A percentile compares a stretch with the other conserved stretches of the same genome.
Evolutionary conservation across 352 stramenopile genomes (phyloP).

Genomic region (Phytophthora chlamydospora): DNA sequence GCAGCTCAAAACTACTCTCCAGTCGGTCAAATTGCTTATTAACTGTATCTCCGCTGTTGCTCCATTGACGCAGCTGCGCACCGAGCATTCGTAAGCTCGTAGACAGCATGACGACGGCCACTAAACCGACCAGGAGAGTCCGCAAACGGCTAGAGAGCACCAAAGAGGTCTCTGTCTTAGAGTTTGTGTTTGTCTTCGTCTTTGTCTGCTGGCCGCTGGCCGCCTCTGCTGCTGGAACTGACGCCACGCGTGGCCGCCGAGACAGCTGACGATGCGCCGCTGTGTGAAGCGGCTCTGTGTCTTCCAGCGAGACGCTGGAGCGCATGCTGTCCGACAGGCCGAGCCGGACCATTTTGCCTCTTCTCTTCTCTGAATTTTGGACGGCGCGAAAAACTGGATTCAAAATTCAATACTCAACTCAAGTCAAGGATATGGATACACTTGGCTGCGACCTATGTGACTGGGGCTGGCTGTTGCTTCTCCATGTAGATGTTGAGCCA

Average conservation of each 20-base stretch:
- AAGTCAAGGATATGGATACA: slow-evolving; percentile 5
- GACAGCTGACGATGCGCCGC: slow-evolving; percentile 10
- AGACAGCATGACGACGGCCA: slow-evolving; percentile 23
- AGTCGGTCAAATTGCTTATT: slow-evolving; percentile 34
- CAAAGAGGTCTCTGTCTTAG: not conserved
- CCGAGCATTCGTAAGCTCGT: slow-evolving; percentile 4
- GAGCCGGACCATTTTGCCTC: slow-evolving; percentile 33
- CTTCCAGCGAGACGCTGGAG: slow-evolving; percentile 30
- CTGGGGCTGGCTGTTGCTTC: slow-evolving; percentile 19
- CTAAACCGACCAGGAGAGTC: slow-evolving; percentile 10
- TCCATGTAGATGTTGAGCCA: slow-evolving; percentile 72
- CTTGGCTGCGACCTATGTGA: not conserved
- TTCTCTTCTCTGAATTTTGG: slow-evolving; percentile 5
- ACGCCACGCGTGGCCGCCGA: not conserved
- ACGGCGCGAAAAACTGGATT: slow-evolving; percentile 34
- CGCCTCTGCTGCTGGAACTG: slow-evolving; percentile 7
- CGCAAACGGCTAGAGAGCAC: slow-evolving; percentile 15
- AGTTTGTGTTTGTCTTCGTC: slow-evolving; percentile 1
- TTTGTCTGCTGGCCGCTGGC: slow-evolving; percentile 7
- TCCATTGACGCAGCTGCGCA: not conserved
- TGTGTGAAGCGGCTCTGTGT: slow-evolving; percentile 23
- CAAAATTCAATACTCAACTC: slow-evolving; percentile 22
- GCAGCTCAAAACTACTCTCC: slow-evolving; percentile 29
- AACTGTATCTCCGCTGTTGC: not conserved
- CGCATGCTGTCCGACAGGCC: slow-evolving; percentile 51